These are phyloP conservation scores for Eucalyptus erythrocorys DNA, from an alignment of 345 rosid genomes.

Conservation along the genomic window DNA sequence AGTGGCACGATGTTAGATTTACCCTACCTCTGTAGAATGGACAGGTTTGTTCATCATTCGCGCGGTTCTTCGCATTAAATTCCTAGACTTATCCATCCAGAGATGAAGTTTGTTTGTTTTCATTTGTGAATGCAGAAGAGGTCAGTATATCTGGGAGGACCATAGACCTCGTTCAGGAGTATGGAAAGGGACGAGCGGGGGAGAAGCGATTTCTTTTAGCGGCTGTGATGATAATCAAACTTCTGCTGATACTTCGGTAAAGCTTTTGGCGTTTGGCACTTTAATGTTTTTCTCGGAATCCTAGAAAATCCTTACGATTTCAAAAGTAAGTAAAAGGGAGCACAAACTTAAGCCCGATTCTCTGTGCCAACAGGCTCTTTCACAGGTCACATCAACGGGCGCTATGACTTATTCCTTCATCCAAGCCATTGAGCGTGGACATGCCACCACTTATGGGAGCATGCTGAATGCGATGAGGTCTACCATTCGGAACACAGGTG, in stretches of 20 bases:
- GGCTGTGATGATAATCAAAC: conserved; percentile 88
- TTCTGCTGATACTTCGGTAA: conserved; percentile 79
- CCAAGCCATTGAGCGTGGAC: conserved; percentile 71
- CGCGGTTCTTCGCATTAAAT: background rate
- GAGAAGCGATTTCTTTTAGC: conserved; percentile 79
- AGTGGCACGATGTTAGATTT: conserved; percentile 86
- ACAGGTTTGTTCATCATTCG: conserved; percentile 27
- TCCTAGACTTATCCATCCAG: background rate
- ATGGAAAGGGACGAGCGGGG: conserved; percentile 92
- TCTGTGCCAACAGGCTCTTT: conserved; percentile 33
- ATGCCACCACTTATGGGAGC: conserved; percentile 54
- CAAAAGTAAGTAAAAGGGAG: background rate
- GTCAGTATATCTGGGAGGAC: conserved; percentile 70
- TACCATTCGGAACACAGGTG: conserved; percentile 33
- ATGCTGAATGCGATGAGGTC: conserved; percentile 67
- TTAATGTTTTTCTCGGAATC: background rate
- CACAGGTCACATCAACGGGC: conserved; percentile 67
- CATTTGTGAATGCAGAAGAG: conserved; percentile 20
- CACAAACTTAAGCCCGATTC: background rate
- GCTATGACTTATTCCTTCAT: conserved; percentile 95
- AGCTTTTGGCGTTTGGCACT: background rate
- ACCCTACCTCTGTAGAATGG: conserved; percentile 81
- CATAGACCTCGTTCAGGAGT: conserved; percentile 66
- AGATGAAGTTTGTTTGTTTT: background rate
- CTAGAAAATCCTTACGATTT: background rate